These are phyloP conservation scores for Ceratobasidium sp. DNA, from an alignment of 1,284 basidiomycete genomes.

Conservation along the genomic window DNA sequence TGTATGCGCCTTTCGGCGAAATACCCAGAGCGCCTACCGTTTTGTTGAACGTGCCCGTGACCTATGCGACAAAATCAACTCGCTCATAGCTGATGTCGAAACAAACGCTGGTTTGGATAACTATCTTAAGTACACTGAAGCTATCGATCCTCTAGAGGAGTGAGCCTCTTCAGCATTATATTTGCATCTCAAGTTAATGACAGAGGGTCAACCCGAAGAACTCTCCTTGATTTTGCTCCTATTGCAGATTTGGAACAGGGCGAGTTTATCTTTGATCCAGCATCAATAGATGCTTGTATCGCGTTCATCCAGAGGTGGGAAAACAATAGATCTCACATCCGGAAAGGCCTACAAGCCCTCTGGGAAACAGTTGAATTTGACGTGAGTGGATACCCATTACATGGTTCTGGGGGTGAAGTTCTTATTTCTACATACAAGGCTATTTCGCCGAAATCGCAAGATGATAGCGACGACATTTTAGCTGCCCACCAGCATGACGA, in stretches of 20 bases:
- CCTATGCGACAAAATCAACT: conserved; percentile 25
- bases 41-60: conserved; percentile 9
- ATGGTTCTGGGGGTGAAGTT: background rate
- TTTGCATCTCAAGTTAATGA: background rate
- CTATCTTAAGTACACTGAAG: conserved; percentile 5
- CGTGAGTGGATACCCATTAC: background rate
- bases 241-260: conserved; percentile 3
- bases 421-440: background rate
- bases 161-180: background rate
- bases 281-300: background rate
- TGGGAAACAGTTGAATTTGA: background rate
- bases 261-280: background rate
- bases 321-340: background rate
- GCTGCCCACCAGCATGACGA: conserved; percentile 21
- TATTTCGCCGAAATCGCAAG: background rate
- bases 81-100: background rate
- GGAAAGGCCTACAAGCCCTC: background rate
- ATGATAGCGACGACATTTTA: background rate
- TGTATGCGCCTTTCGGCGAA: conserved; percentile 23
- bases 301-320: background rate
- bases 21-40: conserved; percentile 19
- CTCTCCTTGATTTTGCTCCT: background rate
- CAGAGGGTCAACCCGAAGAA: background rate
- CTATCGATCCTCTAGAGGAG: conserved; percentile 11
- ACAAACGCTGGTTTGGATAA: background rate